These are phyloP conservation scores for Raphanus sativus DNA, from an alignment of 345 rosid genomes.

Conservation along the genomic window DNA sequence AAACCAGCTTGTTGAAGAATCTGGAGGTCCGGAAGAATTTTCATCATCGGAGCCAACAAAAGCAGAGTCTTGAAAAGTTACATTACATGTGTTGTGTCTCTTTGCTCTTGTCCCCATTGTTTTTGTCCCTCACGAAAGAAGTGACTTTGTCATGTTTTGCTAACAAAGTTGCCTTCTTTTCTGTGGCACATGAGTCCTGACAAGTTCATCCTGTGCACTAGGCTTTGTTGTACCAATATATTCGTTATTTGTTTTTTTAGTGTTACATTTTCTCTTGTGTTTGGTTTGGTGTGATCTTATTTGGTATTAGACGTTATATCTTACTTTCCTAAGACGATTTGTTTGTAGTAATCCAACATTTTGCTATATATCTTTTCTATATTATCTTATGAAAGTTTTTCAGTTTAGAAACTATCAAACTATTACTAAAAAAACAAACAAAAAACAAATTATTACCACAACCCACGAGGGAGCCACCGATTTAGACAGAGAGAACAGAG, in stretches of 20 bases:
- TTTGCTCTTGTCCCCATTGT: too few relatives aligned
- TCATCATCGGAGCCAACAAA: slow-evolving; percentile 38
- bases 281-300: slow-evolving; percentile 8
- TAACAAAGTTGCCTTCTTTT: slow-evolving; percentile 1
- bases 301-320: not conserved
- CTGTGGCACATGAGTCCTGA: not conserved
- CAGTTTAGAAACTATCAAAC: not conserved
- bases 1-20: slow-evolving; percentile 60
- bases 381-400: not conserved
- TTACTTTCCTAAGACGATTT: not conserved
- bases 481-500: slow-evolving; percentile 5
- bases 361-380: not conserved
- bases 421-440: not conserved
- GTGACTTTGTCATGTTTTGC: slow-evolving; percentile 4
- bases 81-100: not conserved
- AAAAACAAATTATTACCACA: slow-evolving; percentile 15
- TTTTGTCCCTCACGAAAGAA: slow-evolving; percentile 1
- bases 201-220: slow-evolving; percentile 24
- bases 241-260: not conserved
- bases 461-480: slow-evolving; percentile 25
- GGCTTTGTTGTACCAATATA: slow-evolving; percentile 2
- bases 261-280: not conserved
- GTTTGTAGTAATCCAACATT: not conserved
- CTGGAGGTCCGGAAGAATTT: slow-evolving; percentile 42
- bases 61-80: slow-evolving; percentile 29